Evolutionary conservation across 306 rosid species (phyloP), one percentile per base, ranked within the genome.

Genomic region (Cucurbita maxima): DNA sequence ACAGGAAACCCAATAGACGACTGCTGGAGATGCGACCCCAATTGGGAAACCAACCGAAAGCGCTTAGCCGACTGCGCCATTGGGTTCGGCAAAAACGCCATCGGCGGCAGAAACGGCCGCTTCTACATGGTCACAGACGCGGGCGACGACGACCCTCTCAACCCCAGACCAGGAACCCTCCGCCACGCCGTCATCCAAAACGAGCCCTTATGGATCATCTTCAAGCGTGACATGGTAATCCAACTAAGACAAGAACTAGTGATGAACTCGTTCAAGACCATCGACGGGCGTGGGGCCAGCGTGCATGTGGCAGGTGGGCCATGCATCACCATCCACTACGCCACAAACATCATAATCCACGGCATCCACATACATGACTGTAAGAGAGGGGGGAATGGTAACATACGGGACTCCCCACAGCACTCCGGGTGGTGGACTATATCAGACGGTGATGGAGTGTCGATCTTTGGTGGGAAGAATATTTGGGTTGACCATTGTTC

Each of bases 401-500:
- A 83, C 15, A 92, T 92, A 1, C 78, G 97, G 19, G 80, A 89
- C 84, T 89, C 96, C 10, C 97, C 97, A 6, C 36, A 48, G 1
- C 97, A 92, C 22, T 75, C 79, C 0, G 97, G 97, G 48, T 83
- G 86, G 85, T 92, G 97, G 97, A 84, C 82, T 0, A 41, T 30
- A 6, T 88, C 97, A 0, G 97, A 92, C 43, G 97, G 97, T 0
- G 96, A 92, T 48, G 97, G 96, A 0, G 77, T 92, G 8, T 88
- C 97, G 1, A 88, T 92, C 3, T 86, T 86, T 10, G 79, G 80
- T 0, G 84, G 95, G 8, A 75, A 22, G 36, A 82, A 92, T 52
- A 16, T 92, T 1, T 92, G 97, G 97, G 83, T 92, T 45, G 97
- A 92, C 63, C 97, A 92, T 38, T 88, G 95, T 59, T 92, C 97